Conservation (phyloP, 495 filamentous ascomycete genomes). For the Cenococcum geophilum region DNA sequence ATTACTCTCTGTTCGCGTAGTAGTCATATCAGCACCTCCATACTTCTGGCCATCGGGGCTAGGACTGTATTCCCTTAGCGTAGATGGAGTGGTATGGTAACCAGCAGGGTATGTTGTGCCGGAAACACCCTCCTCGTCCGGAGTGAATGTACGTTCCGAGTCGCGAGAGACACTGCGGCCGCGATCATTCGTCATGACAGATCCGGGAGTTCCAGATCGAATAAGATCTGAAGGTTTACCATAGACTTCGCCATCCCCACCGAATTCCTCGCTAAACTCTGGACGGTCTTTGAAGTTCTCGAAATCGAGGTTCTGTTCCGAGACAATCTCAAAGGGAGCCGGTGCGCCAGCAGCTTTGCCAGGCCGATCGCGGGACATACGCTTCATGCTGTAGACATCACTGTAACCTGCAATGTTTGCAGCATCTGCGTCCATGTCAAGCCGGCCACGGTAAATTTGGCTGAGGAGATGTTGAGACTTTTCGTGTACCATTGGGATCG, state of each 20-base stretch:
- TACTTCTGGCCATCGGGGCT: slow-evolving; percentile 15
- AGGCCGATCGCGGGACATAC: slow-evolving; percentile 68
- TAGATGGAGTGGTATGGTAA: slow-evolving; percentile 36
- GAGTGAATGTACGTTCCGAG: slow-evolving; percentile 22
- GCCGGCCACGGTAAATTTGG: slow-evolving; percentile 71
- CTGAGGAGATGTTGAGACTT: slow-evolving; percentile 77
- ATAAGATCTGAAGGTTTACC: slow-evolving; percentile 30
- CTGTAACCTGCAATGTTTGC: slow-evolving; percentile 43
- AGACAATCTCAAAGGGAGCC: slow-evolving; percentile 78
- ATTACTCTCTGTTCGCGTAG: slow-evolving; percentile 6
- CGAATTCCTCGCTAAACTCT: slow-evolving; percentile 83
- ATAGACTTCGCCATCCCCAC: slow-evolving; percentile 55
- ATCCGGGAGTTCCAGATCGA: slow-evolving; percentile 34
- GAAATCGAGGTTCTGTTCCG: slow-evolving; percentile 87
- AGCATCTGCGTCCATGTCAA: slow-evolving; percentile 50
- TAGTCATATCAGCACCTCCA: slow-evolving; percentile 1
- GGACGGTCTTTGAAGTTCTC: slow-evolving; percentile 80
- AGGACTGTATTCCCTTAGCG: slow-evolving; percentile 33
- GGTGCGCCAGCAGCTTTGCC: slow-evolving; percentile 54
- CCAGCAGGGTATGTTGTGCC: slow-evolving; percentile 37
- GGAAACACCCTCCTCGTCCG: slow-evolving; percentile 11
- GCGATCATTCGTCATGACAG: slow-evolving; percentile 18
- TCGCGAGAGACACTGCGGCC: slow-evolving; percentile 26
- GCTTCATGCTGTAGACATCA: slow-evolving; percentile 64
- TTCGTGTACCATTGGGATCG: slow-evolving; percentile 93